Base-by-base conservation (phyloP, 176 grass and related monocot species). In the Zizania latifolia region DNA sequence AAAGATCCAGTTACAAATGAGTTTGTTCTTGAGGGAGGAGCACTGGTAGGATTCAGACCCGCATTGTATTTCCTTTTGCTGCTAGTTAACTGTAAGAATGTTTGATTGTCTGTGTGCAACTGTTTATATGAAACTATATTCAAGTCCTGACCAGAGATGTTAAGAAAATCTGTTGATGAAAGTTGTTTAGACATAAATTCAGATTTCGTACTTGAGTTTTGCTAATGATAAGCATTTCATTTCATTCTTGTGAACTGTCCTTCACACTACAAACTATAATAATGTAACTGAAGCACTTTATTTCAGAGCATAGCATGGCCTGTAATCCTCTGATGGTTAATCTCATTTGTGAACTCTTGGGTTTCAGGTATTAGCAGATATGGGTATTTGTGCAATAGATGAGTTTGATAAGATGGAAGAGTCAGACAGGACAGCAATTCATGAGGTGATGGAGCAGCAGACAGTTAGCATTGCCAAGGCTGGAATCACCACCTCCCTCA, bases 351-450 rank as follows among this genome's bases (percentile, higher is more conserved):
- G 35, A 77, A 67, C 35, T 51, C 9, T 72, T 65, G 40, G 31
- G 72, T 93, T 85, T 74, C 84, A 98, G 95, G 95, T 98, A 58
- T 74, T 99, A 51, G 86, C 96, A 31, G 96, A 99, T 76, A 95
- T 99, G 96, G 96, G 92, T 39, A 99, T 99, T 68, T 99, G 96
- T 29, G 96, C 96, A n/a, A 99, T 99, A 70, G 96, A 99, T 63
- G 96, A 99, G 46, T 99, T 99, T 71, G 96, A 99, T 74, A 99
- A 99, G 82, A 99, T 99, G 96, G 96, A 99, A 74, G 96, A 99
- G 80, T 99, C 96, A 67, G 89, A 99, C 64, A 87, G 96, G 90
- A 99, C 96, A 58, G 89, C 96, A 4, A 99, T 99, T 84, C 96
- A 99, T 48, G 96, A 99, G 82, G 96, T 99, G 32, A 99, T 99